Conservation (phyloP, 192 early-diverging fungal species). For the Allomyces macrogynus region DNA sequence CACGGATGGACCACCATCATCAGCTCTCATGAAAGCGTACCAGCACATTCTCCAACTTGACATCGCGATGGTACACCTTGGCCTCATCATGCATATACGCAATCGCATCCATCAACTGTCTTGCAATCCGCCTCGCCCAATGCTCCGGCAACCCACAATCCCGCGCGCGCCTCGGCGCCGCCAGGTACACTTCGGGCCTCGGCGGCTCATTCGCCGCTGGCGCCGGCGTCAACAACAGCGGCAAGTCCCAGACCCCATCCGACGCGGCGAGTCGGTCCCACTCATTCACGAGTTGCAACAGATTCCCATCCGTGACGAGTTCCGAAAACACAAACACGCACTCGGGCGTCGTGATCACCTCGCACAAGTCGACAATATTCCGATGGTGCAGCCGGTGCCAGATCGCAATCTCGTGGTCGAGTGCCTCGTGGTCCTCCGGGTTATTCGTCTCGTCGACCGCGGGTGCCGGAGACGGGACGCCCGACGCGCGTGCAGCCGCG, state of each 20-base stretch:
- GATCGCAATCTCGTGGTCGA: not conserved
- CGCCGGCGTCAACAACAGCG: not conserved
- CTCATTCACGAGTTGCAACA: not conserved
- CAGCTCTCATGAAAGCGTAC: not conserved
- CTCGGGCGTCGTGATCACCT: not conserved
- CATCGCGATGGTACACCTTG: constrained; percentile 3
- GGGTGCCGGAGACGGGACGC: no score
- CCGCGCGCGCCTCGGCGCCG: not conserved
- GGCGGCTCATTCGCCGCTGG: not conserved
- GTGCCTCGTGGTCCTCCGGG: not conserved
- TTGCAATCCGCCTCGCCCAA: not conserved
- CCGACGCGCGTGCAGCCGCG: no score
- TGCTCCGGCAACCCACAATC: not conserved
- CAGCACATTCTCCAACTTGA: constrained; percentile 1
- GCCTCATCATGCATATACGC: constrained; percentile 3
- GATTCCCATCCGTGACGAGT: not conserved
- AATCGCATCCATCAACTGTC: constrained; percentile 1
- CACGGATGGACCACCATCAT: no score
- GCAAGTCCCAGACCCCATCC: not conserved
- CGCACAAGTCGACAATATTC: not conserved
- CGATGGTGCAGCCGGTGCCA: not conserved
- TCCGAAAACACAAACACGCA: not conserved
- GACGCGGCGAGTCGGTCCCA: not conserved
- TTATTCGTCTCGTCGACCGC: not conserved
- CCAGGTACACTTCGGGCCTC: not conserved